Conservation (phyloP, 345 rosid genomes). For the Rhizophora apiculata region DNA sequence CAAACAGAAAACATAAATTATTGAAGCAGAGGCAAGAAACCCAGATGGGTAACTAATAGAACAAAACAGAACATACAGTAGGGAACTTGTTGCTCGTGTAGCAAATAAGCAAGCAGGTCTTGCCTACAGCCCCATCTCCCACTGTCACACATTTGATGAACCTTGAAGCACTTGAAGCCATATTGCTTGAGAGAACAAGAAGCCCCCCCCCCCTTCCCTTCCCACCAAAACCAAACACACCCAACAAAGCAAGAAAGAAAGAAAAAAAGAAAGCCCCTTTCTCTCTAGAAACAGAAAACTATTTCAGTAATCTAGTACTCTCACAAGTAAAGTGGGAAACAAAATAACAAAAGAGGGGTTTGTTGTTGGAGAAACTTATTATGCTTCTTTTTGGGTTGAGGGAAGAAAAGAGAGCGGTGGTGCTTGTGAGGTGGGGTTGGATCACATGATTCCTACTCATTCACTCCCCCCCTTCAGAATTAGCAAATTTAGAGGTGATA, state of each 20-base stretch:
- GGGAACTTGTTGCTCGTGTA: slow-evolving; percentile 86
- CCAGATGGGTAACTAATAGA: slow-evolving; percentile 13
- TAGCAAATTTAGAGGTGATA: no score
- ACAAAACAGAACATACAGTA: slow-evolving; percentile 41
- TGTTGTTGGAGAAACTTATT: slow-evolving; percentile 31
- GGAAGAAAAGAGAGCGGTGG: slow-evolving; percentile 6
- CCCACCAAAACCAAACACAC: slow-evolving; percentile 4
- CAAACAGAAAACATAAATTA: background rate
- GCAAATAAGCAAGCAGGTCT: slow-evolving; percentile 87
- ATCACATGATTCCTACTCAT: slow-evolving; percentile 65
- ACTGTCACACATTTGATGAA: slow-evolving; percentile 85
- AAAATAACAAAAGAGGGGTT: background rate
- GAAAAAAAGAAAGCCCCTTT: no score
- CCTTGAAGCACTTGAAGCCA: slow-evolving; percentile 69
- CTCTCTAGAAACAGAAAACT: background rate
- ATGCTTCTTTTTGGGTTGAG: slow-evolving; percentile 19
- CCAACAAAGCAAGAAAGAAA: background rate
- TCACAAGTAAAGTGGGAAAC: background rate
- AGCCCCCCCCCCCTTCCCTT: no score
- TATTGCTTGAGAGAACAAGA: slow-evolving; percentile 29
- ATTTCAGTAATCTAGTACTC: background rate
- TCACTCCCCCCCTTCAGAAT: slow-evolving; percentile 7
- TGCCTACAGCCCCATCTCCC: slow-evolving; percentile 87
- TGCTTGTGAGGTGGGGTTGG: slow-evolving; percentile 25
- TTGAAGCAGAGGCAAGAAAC: slow-evolving; percentile 4